These are phyloP conservation scores for Clitopilus hobsonii DNA, from an alignment of 768 basidiomycete genomes.

Conservation along the genomic window DNA sequence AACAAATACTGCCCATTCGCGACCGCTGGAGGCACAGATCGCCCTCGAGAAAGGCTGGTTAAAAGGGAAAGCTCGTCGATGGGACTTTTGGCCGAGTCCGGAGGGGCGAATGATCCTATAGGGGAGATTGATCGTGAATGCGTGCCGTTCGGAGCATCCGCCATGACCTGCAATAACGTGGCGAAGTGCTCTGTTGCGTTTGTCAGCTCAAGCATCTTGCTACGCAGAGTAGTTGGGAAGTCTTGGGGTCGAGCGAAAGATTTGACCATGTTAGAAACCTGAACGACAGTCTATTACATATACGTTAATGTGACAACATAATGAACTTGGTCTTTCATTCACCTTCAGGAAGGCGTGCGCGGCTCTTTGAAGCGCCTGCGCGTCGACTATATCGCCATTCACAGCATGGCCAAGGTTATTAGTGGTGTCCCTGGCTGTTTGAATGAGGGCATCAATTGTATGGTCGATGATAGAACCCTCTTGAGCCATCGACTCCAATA, in stretches of 20 bases:
- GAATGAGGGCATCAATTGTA: conserved; percentile 50
- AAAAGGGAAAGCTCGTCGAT: not conserved
- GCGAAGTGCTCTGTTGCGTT: conserved; percentile 86
- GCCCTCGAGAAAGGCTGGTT: not conserved
- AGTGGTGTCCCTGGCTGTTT: conserved; percentile 62
- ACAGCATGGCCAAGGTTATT: conserved; percentile 57
- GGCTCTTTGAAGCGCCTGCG: conserved; percentile 66
- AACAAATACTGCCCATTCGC: not conserved
- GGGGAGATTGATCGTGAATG: not conserved
- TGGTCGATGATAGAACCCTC: conserved; percentile 35
- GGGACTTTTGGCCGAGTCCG: not conserved
- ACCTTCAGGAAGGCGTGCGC: conserved; percentile 84
- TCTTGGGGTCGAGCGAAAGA: conserved; percentile 55
- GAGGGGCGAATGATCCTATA: not conserved
- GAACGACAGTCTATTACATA: conserved; percentile 58
- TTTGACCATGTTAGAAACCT: conserved; percentile 72
- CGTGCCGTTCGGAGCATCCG: not conserved
- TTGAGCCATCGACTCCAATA: conserved; percentile 66
- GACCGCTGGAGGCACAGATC: not conserved
- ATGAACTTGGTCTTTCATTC: conserved; percentile 8
- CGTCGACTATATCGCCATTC: conserved; percentile 45
- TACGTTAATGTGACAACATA: not conserved
- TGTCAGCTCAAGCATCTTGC: conserved; percentile 70
- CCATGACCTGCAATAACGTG: conserved; percentile 70
- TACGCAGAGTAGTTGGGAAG: conserved; percentile 50